phyloP scores from a whole-genome alignment of 352 stramenopile genomes.

The Phytophthora foliorum region DNA sequence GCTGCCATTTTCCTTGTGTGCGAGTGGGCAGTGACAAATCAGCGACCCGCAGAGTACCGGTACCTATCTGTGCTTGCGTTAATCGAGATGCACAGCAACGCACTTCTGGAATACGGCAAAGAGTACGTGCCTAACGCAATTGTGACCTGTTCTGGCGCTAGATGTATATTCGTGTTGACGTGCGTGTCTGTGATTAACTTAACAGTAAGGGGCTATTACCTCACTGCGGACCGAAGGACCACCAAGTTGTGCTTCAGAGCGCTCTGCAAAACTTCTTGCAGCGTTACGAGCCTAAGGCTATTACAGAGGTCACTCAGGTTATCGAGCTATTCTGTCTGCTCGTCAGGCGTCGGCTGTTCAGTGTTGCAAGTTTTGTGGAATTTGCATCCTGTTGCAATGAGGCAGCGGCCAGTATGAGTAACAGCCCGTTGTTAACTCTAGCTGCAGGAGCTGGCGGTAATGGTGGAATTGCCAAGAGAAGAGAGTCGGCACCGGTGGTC shows the following conservation, averaged over 20 bases:
- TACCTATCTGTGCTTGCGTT: slow-evolving; percentile 84
- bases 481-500: slow-evolving; percentile 61
- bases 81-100: slow-evolving; percentile 85
- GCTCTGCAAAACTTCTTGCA: slow-evolving; percentile 80
- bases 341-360: slow-evolving; percentile 77
- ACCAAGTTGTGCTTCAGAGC: slow-evolving; percentile 81
- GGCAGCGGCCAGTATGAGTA: slow-evolving; percentile 39
- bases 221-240: slow-evolving; percentile 51
- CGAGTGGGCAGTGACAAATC: slow-evolving; percentile 86
- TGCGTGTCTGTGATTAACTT: slow-evolving; percentile 11
- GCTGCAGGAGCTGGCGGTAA: slow-evolving; percentile 37
- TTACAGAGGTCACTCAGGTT: slow-evolving; percentile 83
- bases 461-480: slow-evolving; percentile 32
- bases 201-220: slow-evolving; percentile 57
- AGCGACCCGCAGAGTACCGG: slow-evolving; percentile 83
- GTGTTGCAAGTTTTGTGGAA: slow-evolving; percentile 76
- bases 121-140: slow-evolving; percentile 43
- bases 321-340: slow-evolving; percentile 87
- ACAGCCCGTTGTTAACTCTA: slow-evolving; percentile 41
- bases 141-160: neutral
- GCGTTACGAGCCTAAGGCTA: slow-evolving; percentile 78
- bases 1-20: slow-evolving; percentile 79
- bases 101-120: slow-evolving; percentile 67
- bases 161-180: slow-evolving; percentile 8
- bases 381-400: slow-evolving; percentile 73